Evolutionary conservation across 306 rosid genomes (phyloP), one percentile per base, ranked within the genome.

Genomic region (Cercis canadensis): DNA sequence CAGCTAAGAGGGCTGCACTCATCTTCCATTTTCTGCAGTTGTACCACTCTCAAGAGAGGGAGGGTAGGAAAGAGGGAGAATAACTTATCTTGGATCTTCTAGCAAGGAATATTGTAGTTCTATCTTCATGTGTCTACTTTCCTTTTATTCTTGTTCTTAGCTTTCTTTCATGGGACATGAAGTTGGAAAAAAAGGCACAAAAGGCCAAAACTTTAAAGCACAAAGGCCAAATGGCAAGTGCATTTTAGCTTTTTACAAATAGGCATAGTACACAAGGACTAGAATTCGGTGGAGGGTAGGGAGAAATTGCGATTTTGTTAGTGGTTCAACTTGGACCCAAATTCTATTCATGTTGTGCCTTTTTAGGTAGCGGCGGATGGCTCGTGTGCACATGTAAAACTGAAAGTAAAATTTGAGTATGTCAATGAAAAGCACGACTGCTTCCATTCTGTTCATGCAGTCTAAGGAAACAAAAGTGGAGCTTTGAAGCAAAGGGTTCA

Each of bases 1-100:
- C 92, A 92, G 57, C 63, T 47, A 37, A 81, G 75, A 74, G 95
- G 84, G 65, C 54, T 68, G 65, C 92, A 84, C 77, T 84, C 80
- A 68, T 81, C 88, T 73, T 89, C 95, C 98, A 89, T 92, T 55
- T 72, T 54, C 44, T 65, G 62, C 36, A 68, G 69, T 34, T 59
- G 7, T 67, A 10, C 8, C 19, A n/a, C n/a, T n/a, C n/a, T n/a
- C n/a, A n/a, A n/a, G n/a, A 21, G 74, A 63, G 21, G 58, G 14
- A 62, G 21, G n/a, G 69, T 15, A 43, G 41, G 73, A 40, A 29
- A 36, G 58, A 74, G 32, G 62, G 58, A 60, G 70, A 68, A 44
- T 72, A 72, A 43, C 46, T 24, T 76, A 67, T 68, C 58, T 60
- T 62, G 76, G 69, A 77, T 76, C 57, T 76, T 75, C 57, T 57